Conservation (phyloP, 441 rosid species). For the Breynia disticha region DNA sequence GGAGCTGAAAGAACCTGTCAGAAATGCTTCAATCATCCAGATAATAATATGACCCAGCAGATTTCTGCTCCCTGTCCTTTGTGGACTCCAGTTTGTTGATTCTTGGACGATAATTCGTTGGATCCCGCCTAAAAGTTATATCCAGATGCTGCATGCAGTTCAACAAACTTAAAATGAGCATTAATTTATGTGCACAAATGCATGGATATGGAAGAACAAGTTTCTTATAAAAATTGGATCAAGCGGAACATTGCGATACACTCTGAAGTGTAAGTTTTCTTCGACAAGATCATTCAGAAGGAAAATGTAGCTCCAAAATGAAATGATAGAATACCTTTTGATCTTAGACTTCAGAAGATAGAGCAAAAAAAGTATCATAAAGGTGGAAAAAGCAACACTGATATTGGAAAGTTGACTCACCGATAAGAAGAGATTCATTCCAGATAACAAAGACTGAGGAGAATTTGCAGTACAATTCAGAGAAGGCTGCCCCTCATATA, state of each 20-base stretch:
- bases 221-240: neutral
- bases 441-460: constrained; percentile 87
- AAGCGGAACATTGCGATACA: too few species aligned
- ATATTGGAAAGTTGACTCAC: constrained; percentile 31
- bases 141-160: constrained; percentile 61
- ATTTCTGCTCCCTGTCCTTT: constrained; percentile 91
- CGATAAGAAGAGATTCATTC: constrained; percentile 94
- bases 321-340: too few species aligned
- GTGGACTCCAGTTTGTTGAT: constrained; percentile 89
- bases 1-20: constrained; percentile 14
- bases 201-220: neutral
- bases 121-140: constrained; percentile 96
- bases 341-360: too few species aligned
- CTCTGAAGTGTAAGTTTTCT: too few species aligned
- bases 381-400: too few species aligned
- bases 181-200: neutral
- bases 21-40: constrained; percentile 52
- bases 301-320: too few species aligned
- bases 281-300: too few species aligned
- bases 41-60: constrained; percentile 91
- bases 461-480: constrained; percentile 76
- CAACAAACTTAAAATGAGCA: neutral
- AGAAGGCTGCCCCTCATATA: constrained; percentile 84
- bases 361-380: too few species aligned
- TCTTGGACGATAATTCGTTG: constrained; percentile 87